phyloP scores from a whole-genome alignment of 805 yeast genomes.

The Hanseniaspora guilliermondii region DNA sequence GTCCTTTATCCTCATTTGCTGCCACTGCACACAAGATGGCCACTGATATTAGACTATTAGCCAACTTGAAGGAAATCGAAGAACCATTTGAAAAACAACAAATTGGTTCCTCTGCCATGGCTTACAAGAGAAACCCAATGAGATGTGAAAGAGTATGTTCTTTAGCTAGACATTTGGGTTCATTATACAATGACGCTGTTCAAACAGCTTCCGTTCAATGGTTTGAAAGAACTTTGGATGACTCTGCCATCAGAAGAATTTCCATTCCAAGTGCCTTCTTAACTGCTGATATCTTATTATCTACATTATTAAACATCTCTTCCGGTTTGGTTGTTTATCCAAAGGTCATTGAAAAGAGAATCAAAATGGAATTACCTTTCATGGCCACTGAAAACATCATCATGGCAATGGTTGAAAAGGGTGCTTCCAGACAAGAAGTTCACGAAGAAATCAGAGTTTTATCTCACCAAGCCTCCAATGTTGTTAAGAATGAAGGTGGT shows the following conservation, averaged over 20 bases:
- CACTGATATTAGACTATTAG: conserved; percentile 88
- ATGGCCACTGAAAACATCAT: conserved; percentile 99
- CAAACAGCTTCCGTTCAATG: conserved; percentile 97
- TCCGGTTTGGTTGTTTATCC: conserved; percentile 96
- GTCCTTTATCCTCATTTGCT: conserved; percentile 88
- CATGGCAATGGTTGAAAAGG: conserved; percentile 99
- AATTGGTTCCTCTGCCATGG: conserved; percentile 97
- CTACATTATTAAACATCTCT: conserved; percentile 82
- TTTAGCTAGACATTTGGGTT: conserved; percentile 89
- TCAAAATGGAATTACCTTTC: conserved; percentile 87
- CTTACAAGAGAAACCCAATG: conserved; percentile 99
- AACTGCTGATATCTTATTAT: conserved; percentile 83
- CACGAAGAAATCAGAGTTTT: conserved; percentile 95
- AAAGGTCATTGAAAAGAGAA: conserved; percentile 94
- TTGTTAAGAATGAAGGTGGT: conserved; percentile 96
- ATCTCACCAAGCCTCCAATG: conserved; percentile 93
- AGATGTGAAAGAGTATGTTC: conserved; percentile 98
- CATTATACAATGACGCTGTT: conserved; percentile 81
- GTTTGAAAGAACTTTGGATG: conserved; percentile 98
- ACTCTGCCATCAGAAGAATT: conserved; percentile 94
- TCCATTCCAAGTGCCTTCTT: conserved; percentile 92
- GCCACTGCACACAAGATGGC: conserved; percentile 96
- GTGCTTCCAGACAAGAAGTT: conserved; percentile 95
- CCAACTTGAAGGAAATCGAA: conserved; percentile 92
- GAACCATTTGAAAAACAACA: conserved; percentile 98